Percentiles rank a stretch among this genome's conserved stretches.
phyloP scores from a whole-genome alignment of 768 basidiomycete species.

The Lactifluus volemus region DNA sequence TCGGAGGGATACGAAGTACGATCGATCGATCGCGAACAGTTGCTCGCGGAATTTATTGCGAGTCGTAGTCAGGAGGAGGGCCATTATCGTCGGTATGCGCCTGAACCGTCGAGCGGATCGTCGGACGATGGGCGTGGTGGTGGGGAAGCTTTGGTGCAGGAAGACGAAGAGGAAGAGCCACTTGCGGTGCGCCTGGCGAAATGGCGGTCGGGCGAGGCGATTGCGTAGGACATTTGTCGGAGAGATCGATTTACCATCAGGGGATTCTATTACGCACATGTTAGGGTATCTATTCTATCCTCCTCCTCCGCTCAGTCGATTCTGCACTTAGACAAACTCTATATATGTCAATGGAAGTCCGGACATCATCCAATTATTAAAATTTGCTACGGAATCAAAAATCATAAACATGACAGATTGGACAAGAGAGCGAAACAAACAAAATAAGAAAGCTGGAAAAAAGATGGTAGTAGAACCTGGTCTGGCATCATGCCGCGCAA shows the following conservation, averaged over 20 bases:
- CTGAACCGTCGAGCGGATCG: slow-evolving; percentile 40
- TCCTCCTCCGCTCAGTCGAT: no score
- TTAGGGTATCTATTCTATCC: no score
- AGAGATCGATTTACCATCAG: not conserved
- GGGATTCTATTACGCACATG: not conserved
- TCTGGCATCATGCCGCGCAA: not conserved
- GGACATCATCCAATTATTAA: not conserved
- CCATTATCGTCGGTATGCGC: slow-evolving; percentile 61
- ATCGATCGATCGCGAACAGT: slow-evolving; percentile 50
- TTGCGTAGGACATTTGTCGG: not conserved
- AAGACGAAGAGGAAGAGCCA: slow-evolving; percentile 30
- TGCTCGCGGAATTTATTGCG: slow-evolving; percentile 50
- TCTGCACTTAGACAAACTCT: no score
- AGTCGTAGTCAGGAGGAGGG: slow-evolving; percentile 46
- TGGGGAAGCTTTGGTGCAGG: not conserved
- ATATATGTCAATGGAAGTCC: no score
- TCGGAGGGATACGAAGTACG: slow-evolving; percentile 80
- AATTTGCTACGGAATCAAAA: not conserved
- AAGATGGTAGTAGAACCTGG: no score
- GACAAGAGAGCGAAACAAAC: not conserved
- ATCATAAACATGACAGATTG: not conserved
- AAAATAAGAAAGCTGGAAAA: not conserved
- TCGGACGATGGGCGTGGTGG: not conserved
- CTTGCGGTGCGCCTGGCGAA: slow-evolving; percentile 22
- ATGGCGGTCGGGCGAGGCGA: slow-evolving; percentile 21